These are phyloP conservation scores for Cladosporium sphaerospermum DNA, from an alignment of 2,329 filamentous ascomycete species.

Conservation along the genomic window DNA sequence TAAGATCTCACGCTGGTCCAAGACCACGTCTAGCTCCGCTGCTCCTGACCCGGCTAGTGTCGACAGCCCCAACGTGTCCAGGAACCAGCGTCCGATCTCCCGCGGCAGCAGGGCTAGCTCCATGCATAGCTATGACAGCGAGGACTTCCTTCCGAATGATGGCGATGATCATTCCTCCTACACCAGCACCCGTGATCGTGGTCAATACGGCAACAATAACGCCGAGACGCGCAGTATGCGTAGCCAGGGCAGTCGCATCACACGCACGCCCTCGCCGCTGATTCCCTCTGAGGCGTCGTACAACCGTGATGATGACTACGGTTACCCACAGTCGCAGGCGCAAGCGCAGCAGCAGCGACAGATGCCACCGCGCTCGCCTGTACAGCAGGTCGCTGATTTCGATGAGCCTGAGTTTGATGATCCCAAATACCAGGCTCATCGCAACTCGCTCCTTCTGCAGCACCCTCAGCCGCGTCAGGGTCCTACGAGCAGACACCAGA, in stretches of 20 bases:
- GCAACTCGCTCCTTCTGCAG: slow-evolving; percentile 72
- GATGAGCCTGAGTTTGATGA: slow-evolving; percentile 42
- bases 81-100: slow-evolving; percentile 47
- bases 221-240: slow-evolving; percentile 27
- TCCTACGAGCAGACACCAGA: slow-evolving; percentile 67
- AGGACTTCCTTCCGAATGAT: slow-evolving; percentile 50
- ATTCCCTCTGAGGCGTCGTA: slow-evolving; percentile 47
- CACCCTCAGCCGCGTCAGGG: slow-evolving; percentile 73
- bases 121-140: slow-evolving; percentile 51
- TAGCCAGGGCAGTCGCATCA: slow-evolving; percentile 31
- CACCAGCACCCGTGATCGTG: slow-evolving; percentile 23
- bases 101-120: slow-evolving; percentile 57
- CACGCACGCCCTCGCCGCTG: slow-evolving; percentile 45
- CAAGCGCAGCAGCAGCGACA: slow-evolving; percentile 14
- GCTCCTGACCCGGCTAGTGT: slow-evolving; percentile 38
- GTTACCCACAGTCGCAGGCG: slow-evolving; percentile 12
- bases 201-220: neutral
- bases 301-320: slow-evolving; percentile 16
- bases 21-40: slow-evolving; percentile 85
- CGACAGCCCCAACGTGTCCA: slow-evolving; percentile 23
- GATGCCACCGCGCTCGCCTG: slow-evolving; percentile 16
- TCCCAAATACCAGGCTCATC: slow-evolving; percentile 75
- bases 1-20: slow-evolving; percentile 95
- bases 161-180: slow-evolving; percentile 48
- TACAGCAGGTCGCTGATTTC: slow-evolving; percentile 22